Evolutionary conservation across 306 rosid species (phyloP), one percentile per base, ranked within the genome.

Genomic region (Vigna radiata): DNA sequence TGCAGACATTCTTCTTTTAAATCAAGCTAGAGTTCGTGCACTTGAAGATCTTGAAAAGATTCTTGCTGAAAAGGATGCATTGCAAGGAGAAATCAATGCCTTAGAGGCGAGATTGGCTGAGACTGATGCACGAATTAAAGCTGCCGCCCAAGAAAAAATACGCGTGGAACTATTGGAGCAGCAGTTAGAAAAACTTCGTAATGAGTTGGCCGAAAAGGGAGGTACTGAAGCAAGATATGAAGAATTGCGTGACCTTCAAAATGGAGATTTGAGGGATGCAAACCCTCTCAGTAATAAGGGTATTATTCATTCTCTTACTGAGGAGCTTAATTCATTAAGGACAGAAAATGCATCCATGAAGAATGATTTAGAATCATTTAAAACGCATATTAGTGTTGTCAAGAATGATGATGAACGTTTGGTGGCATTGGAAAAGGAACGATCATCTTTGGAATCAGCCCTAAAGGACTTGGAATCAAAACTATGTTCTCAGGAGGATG

Each of bases 1-100:
- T 75, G 48, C 55, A 95, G 99, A 95, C 80, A 85, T 95, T 80
- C 94, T 82, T 84, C 89, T 92, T 73, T 82, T 95, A 69, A 95
- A 95, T 82, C 90, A 79, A 64, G 97, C 96, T 37, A 91, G 99
- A 44, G 85, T 92, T 39, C 84, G 59, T 68, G 94, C 94, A 19
- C 90, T 88, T 63, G 79, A 93, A 77, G 93, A 95, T 77, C 90
- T 92, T 81, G 97, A 89, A 56, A 92, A 82, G 79, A 83, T 89
- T 87, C 83, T 88, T 18, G 37, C 84, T 8, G 99, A 95, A 85
- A 95, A 95, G 86, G 87, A 90, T 80, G 78, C 82, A 25, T 83
- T 95, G 79, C 97, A 88, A 83, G 86, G 85, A 74, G 93, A 95
- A 83, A 88, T 95, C 47, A 88, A 86, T 69, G 67, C 19, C 81